Evolutionary conservation across 495 filamentous ascomycete species (phyloP).

Genomic region (Bryoglossum gracile): DNA sequence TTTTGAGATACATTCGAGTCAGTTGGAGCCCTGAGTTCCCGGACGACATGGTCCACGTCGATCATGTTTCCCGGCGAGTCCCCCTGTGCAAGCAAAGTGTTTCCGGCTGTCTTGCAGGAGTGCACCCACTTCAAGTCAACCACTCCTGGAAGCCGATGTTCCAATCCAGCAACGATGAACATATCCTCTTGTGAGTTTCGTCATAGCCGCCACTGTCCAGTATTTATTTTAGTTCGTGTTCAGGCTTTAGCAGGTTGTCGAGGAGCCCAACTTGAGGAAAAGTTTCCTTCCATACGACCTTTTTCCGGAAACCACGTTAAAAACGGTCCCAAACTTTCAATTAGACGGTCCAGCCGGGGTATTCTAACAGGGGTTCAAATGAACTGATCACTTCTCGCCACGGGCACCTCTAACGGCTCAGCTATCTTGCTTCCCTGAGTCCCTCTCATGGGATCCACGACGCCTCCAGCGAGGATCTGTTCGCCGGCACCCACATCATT

Average conservation of each 20-base stretch:
- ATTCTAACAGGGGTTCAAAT: neutral
- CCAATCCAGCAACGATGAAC: slow-evolving; percentile 1
- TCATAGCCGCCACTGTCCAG: neutral
- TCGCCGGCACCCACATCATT: neutral
- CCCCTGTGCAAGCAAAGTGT: neutral
- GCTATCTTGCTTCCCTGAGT: too few relatives aligned
- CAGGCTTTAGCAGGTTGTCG: neutral
- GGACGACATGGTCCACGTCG: slow-evolving; percentile 13
- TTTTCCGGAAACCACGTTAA: neutral
- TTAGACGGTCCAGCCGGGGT: neutral
- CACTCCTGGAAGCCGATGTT: slow-evolving; percentile 2
- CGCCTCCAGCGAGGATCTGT: neutral
- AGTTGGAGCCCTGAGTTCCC: slow-evolving; percentile 6
- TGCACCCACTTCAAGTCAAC: neutral
- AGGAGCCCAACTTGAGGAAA: neutral
- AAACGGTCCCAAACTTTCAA: neutral
- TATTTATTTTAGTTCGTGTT: neutral
- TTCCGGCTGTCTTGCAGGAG: neutral
- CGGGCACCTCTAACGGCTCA: too few relatives aligned
- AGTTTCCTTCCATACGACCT: too few relatives aligned
- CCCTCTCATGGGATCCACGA: too few relatives aligned
- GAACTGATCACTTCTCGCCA: neutral
- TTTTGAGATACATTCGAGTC: neutral
- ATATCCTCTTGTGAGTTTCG: slow-evolving; percentile 2
- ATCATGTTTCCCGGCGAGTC: slow-evolving; percentile 13